Evolutionary conservation across 306 rosid species (phyloP), one percentile per base, ranked within the genome.

Genomic region (Castanospermum australe): DNA sequence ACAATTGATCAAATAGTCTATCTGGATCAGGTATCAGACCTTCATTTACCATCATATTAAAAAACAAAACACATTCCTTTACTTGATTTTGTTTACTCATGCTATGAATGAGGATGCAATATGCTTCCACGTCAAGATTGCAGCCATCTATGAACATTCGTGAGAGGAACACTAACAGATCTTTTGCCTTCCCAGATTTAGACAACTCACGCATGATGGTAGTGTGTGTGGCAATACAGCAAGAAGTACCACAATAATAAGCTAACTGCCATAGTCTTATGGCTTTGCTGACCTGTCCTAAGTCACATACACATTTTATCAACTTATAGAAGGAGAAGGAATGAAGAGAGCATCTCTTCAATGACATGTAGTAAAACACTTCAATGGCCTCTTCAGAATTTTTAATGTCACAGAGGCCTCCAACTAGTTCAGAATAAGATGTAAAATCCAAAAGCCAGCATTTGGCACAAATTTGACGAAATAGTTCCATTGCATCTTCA

Each of bases 331-430:
- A 91, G 21, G 91, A 87, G 14, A 84, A 69, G 44, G 91, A 81
- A 35, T 82, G 82, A 52, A 95, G 93, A 14, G 91, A 65, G 83
- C 74, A 59, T 73, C 85, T 67, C 39, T 83, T 86, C 68, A 51
- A 75, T 59, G 90, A 85, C 97, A 89, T 95, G 71, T 92, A 88
- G 85, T 61, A 44, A 85, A 91, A 92, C 33, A 91, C 89, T 71
- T 87, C 86, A 60, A 86, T 30, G 36, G 93, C 97, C 56, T 91
- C 88, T 12, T 22, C 75, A 32, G 80, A 73, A 83, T 71, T 81
- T 62, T 89, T 82, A 22, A 50, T 78, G 55, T 65, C 84, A 79
- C 96, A 91, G 36, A 95, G 92, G 78, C 94, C 84, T 73, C 86
- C 80, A 36, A 95, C 84, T 39, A 95, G 88, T 78, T 85, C 88